Conservation (phyloP, 75 land plant genomes). For the Adiantum capillusveneris region DNA sequence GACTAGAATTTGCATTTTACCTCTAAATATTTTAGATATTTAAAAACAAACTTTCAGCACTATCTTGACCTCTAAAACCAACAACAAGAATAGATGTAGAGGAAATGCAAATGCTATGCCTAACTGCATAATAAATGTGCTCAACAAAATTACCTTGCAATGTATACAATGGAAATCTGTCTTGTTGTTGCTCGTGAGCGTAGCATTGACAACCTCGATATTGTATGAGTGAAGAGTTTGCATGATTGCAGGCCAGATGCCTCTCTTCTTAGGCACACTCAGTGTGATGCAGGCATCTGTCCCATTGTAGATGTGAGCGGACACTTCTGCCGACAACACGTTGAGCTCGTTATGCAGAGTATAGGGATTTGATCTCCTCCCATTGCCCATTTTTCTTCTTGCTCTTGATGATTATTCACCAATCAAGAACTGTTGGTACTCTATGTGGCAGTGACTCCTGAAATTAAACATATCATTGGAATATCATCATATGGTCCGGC, state of each 20-base stretch:
- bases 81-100: too few relatives aligned
- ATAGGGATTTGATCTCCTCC: not conserved
- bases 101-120: too few relatives aligned
- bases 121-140: too few relatives aligned
- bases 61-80: too few relatives aligned
- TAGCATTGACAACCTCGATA: slow-evolving; percentile 3
- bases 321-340: not conserved
- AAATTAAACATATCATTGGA: too few relatives aligned
- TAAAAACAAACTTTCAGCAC: too few relatives aligned
- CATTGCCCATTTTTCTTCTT: slow-evolving; percentile 1
- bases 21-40: too few relatives aligned
- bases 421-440: too few relatives aligned
- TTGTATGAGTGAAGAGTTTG: slow-evolving; percentile 2
- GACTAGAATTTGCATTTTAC: too few relatives aligned
- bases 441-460: too few relatives aligned
- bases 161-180: slow-evolving; percentile 6
- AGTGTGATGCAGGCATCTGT: slow-evolving; percentile 9
- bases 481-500: too few relatives aligned
- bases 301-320: not conserved
- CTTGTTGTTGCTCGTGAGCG: not conserved
- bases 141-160: slow-evolving; percentile 9
- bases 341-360: not conserved
- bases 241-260: slow-evolving; percentile 10
- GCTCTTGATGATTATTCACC: too few relatives aligned
- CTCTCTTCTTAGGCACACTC: slow-evolving; percentile 7